Percentiles rank a stretch among this genome's conserved stretches.
Evolutionary conservation across 805 yeast genomes (phyloP).

Genomic region (Kuraishia cidri): DNA sequence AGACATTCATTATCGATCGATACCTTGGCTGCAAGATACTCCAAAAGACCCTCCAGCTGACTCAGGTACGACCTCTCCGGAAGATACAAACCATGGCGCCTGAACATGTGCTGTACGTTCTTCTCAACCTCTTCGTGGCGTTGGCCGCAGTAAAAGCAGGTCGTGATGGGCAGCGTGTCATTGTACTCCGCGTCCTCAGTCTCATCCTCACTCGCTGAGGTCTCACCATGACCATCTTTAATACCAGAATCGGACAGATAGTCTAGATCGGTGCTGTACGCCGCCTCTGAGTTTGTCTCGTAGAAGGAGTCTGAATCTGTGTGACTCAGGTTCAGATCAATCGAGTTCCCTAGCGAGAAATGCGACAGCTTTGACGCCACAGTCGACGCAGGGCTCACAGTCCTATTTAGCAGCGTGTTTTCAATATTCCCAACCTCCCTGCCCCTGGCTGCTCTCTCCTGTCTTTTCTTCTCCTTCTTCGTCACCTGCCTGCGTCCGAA

Average conservation of each 20-base stretch:
- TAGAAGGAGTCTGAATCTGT: conserved; percentile 3
- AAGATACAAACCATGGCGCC: conserved; percentile 33
- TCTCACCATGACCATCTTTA: no score
- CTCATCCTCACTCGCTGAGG: conserved; percentile 9
- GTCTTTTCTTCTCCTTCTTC: conserved; percentile 26
- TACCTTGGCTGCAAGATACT: conserved; percentile 23
- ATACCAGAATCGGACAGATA: conserved; percentile 8
- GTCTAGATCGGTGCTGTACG: conserved; percentile 7
- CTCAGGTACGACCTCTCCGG: conserved; percentile 29
- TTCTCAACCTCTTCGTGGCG: conserved; percentile 22
- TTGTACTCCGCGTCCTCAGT: conserved; percentile 8
- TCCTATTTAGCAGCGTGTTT: conserved; percentile 16
- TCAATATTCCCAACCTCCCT: conserved; percentile 9
- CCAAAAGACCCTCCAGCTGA: conserved; percentile 28
- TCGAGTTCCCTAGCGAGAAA: conserved; percentile 41
- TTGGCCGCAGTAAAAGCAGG: conserved; percentile 41
- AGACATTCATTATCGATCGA: conserved; percentile 32
- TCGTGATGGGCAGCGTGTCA: conserved; percentile 24
- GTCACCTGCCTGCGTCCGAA: conserved; percentile 23
- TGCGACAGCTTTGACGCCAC: conserved; percentile 45
- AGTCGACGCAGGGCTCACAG: conserved; percentile 43
- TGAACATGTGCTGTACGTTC: conserved; percentile 30
- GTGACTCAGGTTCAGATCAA: conserved; percentile 1
- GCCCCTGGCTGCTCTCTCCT: conserved; percentile 16
- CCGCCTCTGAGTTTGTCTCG: conserved; percentile 1